Base-by-base conservation (phyloP, 2,329 filamentous ascomycete species). In the Exophiala lecanii-corni region DNA sequence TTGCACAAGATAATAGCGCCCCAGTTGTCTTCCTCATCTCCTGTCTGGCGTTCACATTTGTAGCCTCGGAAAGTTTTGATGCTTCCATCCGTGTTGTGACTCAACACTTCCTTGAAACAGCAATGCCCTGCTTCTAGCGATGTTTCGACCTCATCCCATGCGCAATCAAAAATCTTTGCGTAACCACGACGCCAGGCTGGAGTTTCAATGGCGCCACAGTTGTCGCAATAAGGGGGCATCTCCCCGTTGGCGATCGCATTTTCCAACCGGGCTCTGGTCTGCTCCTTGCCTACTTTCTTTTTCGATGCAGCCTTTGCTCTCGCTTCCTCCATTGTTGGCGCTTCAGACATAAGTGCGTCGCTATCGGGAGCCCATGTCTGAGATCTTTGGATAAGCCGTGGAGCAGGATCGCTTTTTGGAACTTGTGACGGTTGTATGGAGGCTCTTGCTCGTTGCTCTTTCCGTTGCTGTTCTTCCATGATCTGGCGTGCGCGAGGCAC, bases 131-230 rank as follows among this genome's bases (percentile, higher is more conserved):
- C 81, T 55, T 83, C 82, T 46, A 85, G 81, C 0, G 82, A 86
- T 41, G 83, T 79, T 45, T 87, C 79, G 35, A 86, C 74, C 47
- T 82, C 78, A 2, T 77, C 74, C 1, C 88, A 87, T 21, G 75
- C 74, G 1, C 87, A 89, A 12, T 78, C 70, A 34, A 82, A 74
- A 5, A 86, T 74, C 57, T 88, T 87, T n/a, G 81, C 81, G 75
- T 84, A 96, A 9, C 92, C 87, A 59, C 91, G 92, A 47, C 92
- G 82, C 92, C 92, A 98, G 0, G 91, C 96, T 0, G 91, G 87
- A 1, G 92, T 98, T 57, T 97, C 86, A 44, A 98, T 94, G 5
- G 89, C 86, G 4, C 92, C 92, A 57, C 92, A 98, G 57, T 97
- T 95, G 51, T 79, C 79, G 62, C 92, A 98, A 59, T 83, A 97